phyloP scores from a whole-genome alignment of 176 grass and related monocot genomes.

The Rhynchospora pubera region DNA sequence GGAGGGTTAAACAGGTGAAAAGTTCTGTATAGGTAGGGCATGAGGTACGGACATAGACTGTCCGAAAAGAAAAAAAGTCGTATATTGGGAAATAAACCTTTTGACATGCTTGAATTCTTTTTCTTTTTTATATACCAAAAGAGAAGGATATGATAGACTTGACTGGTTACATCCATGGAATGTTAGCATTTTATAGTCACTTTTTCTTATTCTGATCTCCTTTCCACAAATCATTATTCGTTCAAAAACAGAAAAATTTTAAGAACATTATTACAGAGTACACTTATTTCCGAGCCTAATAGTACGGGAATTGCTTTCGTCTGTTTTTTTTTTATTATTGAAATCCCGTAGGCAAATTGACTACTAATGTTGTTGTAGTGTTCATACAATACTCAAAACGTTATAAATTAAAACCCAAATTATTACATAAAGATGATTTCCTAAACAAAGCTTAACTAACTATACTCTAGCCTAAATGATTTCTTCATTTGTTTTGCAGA shows the following conservation, averaged over 20 bases:
- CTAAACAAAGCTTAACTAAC: too few relatives aligned
- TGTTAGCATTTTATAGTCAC: background rate
- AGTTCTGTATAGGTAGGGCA: background rate
- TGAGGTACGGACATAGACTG: background rate
- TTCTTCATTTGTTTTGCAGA: too few relatives aligned
- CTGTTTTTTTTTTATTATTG: too few relatives aligned
- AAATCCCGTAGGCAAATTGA: too few relatives aligned
- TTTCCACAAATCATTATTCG: constrained; percentile 3
- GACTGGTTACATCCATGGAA: background rate
- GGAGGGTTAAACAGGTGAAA: constrained; percentile 1
- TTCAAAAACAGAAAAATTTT: background rate
- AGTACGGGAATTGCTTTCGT: background rate
- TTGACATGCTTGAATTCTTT: background rate
- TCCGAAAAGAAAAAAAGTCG: background rate
- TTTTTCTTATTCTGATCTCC: background rate
- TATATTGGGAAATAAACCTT: background rate
- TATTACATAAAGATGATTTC: too few relatives aligned
- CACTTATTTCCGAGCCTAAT: constrained; percentile 7
- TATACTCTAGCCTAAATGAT: too few relatives aligned
- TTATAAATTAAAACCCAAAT: too few relatives aligned
- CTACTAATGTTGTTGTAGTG: too few relatives aligned
- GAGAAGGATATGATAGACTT: background rate
- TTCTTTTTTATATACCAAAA: background rate
- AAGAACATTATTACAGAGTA: background rate
- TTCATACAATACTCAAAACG: too few relatives aligned